phyloP scores from a whole-genome alignment of 805 yeast genomes.

The Candida taoyuanica region DNA sequence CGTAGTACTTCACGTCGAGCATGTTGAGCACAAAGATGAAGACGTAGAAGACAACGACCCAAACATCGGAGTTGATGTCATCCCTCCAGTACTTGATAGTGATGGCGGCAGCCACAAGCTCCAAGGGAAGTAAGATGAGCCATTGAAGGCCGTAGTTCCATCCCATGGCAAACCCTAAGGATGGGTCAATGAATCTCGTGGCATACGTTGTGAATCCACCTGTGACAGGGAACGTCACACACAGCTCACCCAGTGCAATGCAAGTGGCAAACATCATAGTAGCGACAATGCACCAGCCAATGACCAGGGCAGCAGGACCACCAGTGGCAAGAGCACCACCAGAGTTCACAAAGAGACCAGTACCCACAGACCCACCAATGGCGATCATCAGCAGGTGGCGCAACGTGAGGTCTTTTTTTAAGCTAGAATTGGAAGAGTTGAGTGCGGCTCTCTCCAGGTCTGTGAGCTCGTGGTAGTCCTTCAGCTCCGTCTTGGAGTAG shows the following conservation, averaged over 20 bases:
- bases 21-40: constrained; percentile 44
- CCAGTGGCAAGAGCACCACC: constrained; percentile 53
- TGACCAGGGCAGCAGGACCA: constrained; percentile 61
- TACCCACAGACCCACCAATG: constrained; percentile 69
- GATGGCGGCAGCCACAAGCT: constrained; percentile 54
- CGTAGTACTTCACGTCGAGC: constrained; percentile 48
- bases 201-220: constrained; percentile 50
- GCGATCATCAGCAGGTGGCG: constrained; percentile 78
- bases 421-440: constrained; percentile 34
- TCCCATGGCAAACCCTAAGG: constrained; percentile 49
- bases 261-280: constrained; percentile 55
- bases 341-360: constrained; percentile 64
- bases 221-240: constrained; percentile 48
- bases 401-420: constrained; percentile 28
- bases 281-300: constrained; percentile 51
- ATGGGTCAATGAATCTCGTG: constrained; percentile 49
- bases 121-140: constrained; percentile 51
- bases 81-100: constrained; percentile 53
- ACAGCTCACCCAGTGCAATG: constrained; percentile 50
- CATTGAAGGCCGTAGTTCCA: constrained; percentile 52
- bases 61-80: constrained; percentile 46
- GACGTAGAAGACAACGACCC: constrained; percentile 50
- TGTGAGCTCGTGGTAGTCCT: constrained; percentile 23
- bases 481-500: constrained; percentile 13
- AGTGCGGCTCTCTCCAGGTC: constrained; percentile 35